These are phyloP conservation scores for Musa troglodytarum DNA, from an alignment of 176 grass and related monocot genomes.

Conservation along the genomic window DNA sequence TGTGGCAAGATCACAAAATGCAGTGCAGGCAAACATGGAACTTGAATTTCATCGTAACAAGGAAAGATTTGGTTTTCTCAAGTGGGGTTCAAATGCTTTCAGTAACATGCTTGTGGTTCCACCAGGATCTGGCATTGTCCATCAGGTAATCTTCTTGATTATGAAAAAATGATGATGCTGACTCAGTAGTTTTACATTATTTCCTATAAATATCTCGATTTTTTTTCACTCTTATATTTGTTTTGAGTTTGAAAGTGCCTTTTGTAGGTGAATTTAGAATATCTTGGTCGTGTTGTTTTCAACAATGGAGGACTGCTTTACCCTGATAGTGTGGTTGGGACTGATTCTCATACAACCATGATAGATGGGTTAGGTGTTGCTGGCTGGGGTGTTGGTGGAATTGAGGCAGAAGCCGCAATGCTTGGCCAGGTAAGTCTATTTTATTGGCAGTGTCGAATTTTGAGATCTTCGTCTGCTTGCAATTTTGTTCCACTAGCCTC, in stretches of 20 bases:
- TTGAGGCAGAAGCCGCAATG: conserved; percentile 94
- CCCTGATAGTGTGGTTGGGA: conserved; percentile 87
- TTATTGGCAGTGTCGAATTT: background rate
- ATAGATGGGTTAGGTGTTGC: conserved; percentile 94
- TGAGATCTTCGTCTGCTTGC: background rate
- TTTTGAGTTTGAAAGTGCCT: background rate
- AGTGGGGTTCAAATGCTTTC: conserved; percentile 93
- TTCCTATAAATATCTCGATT: background rate
- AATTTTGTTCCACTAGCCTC: background rate
- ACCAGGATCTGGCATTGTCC: conserved; percentile 96
- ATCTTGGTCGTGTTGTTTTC: conserved; percentile 88
- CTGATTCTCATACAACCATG: conserved; percentile 96
- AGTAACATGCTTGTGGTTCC: conserved; percentile 99
- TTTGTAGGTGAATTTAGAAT: conserved; percentile 87
- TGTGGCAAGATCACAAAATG: conserved; percentile 83
- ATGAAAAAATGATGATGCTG: background rate
- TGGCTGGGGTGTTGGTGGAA: conserved; percentile 97
- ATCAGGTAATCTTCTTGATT: conserved; percentile 50
- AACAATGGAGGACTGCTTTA: conserved; percentile 90
- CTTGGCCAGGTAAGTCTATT: conserved; percentile 63
- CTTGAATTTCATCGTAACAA: conserved; percentile 89
- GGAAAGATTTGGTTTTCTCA: conserved; percentile 85
- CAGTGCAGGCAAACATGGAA: conserved; percentile 76
- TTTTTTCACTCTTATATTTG: conserved; percentile 1
- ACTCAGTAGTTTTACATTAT: background rate